Conservation (phyloP, 805 yeast species). For the Candida insectorum region DNA sequence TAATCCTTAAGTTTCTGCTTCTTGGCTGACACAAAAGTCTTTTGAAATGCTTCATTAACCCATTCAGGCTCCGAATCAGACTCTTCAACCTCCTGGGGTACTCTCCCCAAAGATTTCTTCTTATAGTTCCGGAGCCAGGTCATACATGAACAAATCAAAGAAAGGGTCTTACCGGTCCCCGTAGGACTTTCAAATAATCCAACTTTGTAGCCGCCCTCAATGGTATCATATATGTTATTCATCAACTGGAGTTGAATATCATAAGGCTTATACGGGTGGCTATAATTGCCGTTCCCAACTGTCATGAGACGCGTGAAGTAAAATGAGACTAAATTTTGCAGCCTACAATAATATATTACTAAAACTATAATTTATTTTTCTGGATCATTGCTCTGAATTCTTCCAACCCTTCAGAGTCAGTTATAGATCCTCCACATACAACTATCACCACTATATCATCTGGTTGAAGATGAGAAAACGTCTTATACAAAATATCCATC, state of each 20-base stretch:
- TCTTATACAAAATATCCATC: slow-evolving; percentile 12
- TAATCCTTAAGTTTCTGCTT: slow-evolving; percentile 29
- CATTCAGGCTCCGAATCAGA: slow-evolving; percentile 67
- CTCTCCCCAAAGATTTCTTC: slow-evolving; percentile 10
- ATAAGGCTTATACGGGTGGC: slow-evolving; percentile 84
- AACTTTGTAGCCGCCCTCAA: slow-evolving; percentile 53
- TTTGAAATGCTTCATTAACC: slow-evolving; percentile 44
- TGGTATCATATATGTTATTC: slow-evolving; percentile 66
- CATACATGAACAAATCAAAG: slow-evolving; percentile 79
- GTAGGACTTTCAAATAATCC: slow-evolving; percentile 93
- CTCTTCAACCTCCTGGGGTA: slow-evolving; percentile 13
- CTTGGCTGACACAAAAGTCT: slow-evolving; percentile 27
- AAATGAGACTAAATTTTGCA: not conserved
- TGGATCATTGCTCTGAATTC: slow-evolving; percentile 10
- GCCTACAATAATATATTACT: not conserved
- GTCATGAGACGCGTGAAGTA: not conserved
- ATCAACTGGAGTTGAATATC: slow-evolving; percentile 73
- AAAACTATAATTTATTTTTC: slow-evolving; percentile 7
- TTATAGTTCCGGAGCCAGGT: slow-evolving; percentile 71
- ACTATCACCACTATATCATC: slow-evolving; percentile 26
- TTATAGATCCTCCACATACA: slow-evolving; percentile 29
- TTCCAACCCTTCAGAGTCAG: slow-evolving; percentile 12
- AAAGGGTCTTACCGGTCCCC: slow-evolving; percentile 90
- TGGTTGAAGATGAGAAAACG: slow-evolving; percentile 12
- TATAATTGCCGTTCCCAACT: slow-evolving; percentile 25